Base-by-base conservation (phyloP, 768 basidiomycete species). In the Suillus fuscotomentosus region DNA sequence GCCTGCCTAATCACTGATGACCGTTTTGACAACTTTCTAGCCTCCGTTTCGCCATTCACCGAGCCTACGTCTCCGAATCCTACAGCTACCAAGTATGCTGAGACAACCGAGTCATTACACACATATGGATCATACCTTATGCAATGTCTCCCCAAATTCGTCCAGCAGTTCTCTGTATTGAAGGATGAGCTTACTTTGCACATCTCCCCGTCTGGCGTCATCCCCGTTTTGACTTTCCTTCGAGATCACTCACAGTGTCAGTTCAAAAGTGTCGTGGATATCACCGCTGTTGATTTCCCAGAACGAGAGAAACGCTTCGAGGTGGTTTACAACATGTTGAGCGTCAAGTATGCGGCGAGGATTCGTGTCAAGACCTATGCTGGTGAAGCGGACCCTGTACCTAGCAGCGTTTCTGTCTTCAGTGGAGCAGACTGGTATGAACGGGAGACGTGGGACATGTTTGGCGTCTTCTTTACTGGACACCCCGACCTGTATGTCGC, bases 371-470 rank as follows among this genome's bases (percentile, higher is more conserved):
- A 99, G 84, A 98, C 97, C 0, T 98, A 96, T 73, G 94, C 95
- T 64, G 91, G 91, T 66, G 97, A 99, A 78, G 89, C 90, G 13
- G 91, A 95, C 70, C 86, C 91, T 42, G 92, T 99, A 3, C 97
- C 97, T 1, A 95, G 91, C 70, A 87, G 84, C 34, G 82, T 86
- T 3, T 84, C 86, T 14, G 65, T 98, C 31, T 99, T 91, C 82
- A 84, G 87, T 59, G 95, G 97, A 65, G 97, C 97, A 7, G 94
- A 99, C 73, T 99, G 97, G 97, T 98, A 97, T 75, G 97, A 99
- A 78, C 85, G 97, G 65, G 97, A 99, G 78, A 89, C 92, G 36
- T 99, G 97, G 96, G 97, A 99, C 80, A 84, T 99, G 77, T 99
- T 82, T 73, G 97, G 97, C 53, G 91, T 99, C 55, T 97, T 95